Conservation (phyloP, 2,329 filamentous ascomycete genomes). For the Ophiostoma ips region DNA sequence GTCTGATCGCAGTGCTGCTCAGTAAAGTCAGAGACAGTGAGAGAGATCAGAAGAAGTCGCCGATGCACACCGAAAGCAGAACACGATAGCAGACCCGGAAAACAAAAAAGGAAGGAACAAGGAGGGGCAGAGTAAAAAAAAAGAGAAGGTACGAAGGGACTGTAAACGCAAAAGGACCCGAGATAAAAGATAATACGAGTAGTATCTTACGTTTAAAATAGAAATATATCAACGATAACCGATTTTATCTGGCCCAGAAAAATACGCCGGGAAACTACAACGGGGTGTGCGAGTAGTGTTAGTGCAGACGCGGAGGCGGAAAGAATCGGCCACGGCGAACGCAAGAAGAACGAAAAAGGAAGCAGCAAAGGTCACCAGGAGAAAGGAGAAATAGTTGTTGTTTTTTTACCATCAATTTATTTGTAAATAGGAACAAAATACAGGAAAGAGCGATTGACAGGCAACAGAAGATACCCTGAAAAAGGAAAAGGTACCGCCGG, state of each 20-base stretch:
- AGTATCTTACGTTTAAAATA: background rate
- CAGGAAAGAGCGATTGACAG: background rate
- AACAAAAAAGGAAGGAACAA: background rate
- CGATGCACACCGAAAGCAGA: background rate
- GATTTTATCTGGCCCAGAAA: background rate
- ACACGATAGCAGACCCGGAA: too few species aligned
- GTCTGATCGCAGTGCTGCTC: background rate
- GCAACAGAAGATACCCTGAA: background rate
- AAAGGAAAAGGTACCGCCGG: background rate
- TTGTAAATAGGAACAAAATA: background rate
- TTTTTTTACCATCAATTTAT: background rate
- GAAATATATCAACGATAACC: background rate
- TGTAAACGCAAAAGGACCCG: background rate
- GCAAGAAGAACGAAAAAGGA: background rate
- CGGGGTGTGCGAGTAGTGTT: background rate
- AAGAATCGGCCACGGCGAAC: background rate
- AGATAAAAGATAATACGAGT: conserved; percentile 4
- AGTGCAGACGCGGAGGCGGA: background rate
- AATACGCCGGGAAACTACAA: background rate
- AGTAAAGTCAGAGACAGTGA: background rate
- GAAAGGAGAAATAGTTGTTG: background rate
- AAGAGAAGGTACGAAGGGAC: background rate
- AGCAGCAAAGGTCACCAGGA: background rate
- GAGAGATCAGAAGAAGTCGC: background rate
- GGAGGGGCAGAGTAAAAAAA: conserved; percentile 2